A percentile compares a stretch with the other conserved stretches of the same genome.
Conservation (phyloP, 306 rosid species). For the Sindora glabra region DNA sequence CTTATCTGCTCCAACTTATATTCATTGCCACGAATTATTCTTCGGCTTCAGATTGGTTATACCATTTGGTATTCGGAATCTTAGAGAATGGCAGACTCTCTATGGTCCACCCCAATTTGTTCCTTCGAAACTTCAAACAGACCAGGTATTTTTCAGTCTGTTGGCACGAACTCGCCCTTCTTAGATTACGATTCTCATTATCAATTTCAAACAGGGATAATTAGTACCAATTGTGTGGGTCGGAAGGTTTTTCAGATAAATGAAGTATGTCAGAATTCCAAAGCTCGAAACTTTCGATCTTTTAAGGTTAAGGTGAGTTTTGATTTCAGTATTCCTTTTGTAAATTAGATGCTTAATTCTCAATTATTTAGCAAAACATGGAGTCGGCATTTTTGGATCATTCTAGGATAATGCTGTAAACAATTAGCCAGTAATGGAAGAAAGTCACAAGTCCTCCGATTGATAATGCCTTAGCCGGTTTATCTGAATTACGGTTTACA, state of each 20-base stretch:
- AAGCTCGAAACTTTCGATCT: conserved; percentile 47
- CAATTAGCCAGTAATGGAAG: not conserved
- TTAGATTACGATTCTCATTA: not conserved
- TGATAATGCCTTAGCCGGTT: not conserved
- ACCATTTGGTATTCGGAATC: not conserved
- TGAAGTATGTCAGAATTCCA: conserved; percentile 45
- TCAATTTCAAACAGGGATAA: conserved; percentile 26
- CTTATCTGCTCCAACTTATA: conserved; percentile 31
- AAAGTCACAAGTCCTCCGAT: not conserved
- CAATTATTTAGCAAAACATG: not conserved
- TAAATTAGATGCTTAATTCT: not conserved
- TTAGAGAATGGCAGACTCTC: conserved; percentile 53
- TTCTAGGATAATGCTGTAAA: no score
- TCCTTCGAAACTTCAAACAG: conserved; percentile 56
- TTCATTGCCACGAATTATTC: not conserved
- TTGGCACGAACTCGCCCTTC: not conserved
- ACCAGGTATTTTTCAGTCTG: conserved; percentile 40
- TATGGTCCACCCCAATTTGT: conserved; percentile 41
- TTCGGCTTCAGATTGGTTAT: no score
- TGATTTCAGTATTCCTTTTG: conserved; percentile 1
- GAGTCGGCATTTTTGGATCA: no score
- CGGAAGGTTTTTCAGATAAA: conserved; percentile 46
- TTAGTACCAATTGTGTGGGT: conserved; percentile 34
- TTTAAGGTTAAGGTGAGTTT: conserved; percentile 69
- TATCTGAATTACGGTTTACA: not conserved